A percentile compares a stretch with the other conserved stretches of the same genome.
These are phyloP conservation scores for Lachancea cidri DNA, from an alignment of 805 yeast genomes.

Conservation along the genomic window DNA sequence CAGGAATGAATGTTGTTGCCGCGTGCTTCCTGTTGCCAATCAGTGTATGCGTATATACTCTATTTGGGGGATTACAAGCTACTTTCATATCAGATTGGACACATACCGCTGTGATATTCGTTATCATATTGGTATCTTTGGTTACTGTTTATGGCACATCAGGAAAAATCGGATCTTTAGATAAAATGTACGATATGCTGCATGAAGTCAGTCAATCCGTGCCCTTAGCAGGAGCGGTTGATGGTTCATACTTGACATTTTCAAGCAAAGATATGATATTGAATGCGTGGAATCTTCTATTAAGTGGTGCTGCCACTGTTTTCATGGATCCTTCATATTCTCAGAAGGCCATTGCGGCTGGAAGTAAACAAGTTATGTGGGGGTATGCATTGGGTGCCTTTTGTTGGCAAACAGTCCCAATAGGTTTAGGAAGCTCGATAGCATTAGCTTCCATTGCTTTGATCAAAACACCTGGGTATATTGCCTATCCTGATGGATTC, in stretches of 20 bases:
- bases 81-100: slow-evolving; percentile 44
- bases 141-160: slow-evolving; percentile 32
- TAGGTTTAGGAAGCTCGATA: slow-evolving; percentile 27
- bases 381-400: slow-evolving; percentile 33
- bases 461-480: slow-evolving; percentile 24
- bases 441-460: slow-evolving; percentile 33
- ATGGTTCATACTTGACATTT: slow-evolving; percentile 28
- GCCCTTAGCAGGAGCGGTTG: slow-evolving; percentile 28
- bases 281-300: slow-evolving; percentile 20
- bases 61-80: slow-evolving; percentile 42
- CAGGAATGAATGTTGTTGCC: slow-evolving; percentile 39
- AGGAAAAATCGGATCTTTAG: slow-evolving; percentile 36
- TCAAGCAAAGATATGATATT: slow-evolving; percentile 22
- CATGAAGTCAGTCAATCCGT: slow-evolving; percentile 24
- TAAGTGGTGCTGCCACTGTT: slow-evolving; percentile 24
- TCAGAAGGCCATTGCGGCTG: slow-evolving; percentile 37
- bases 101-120: slow-evolving; percentile 39
- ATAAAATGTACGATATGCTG: slow-evolving; percentile 36
- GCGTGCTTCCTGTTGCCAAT: slow-evolving; percentile 37
- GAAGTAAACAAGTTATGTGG: slow-evolving; percentile 23
- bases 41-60: slow-evolving; percentile 41
- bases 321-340: slow-evolving; percentile 32
- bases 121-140: slow-evolving; percentile 29
- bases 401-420: slow-evolving; percentile 32
- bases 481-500: slow-evolving; percentile 36